Conservation (phyloP, 1,284 basidiomycete species). For the Ustilago hordei region DNA sequence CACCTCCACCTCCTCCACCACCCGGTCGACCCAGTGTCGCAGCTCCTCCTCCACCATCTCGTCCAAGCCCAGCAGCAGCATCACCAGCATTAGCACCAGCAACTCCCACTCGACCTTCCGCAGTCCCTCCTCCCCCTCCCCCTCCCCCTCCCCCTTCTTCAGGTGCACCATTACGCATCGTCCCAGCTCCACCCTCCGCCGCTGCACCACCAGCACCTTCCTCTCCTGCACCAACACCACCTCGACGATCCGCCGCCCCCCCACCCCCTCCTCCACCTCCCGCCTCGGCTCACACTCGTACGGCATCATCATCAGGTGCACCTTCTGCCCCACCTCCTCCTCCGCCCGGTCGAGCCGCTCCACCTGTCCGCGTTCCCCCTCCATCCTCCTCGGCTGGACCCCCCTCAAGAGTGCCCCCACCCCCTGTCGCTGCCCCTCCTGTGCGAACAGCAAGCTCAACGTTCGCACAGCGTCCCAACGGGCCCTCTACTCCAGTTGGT, state of each 20-base stretch:
- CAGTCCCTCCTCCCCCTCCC: conserved; percentile 23
- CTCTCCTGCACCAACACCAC: conserved; percentile 32
- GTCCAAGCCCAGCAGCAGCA: conserved; percentile 21
- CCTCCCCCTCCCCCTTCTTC: conserved; percentile 29
- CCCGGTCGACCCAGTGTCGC: conserved; percentile 24
- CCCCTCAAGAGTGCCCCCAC: conserved; percentile 76
- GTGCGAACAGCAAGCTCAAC: conserved; percentile 50
- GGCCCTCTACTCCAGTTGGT: conserved; percentile 4
- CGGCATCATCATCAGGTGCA: conserved; percentile 21
- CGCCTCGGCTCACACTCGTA: conserved; percentile 39
- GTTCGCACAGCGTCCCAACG: conserved; percentile 29
- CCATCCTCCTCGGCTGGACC: conserved; percentile 75
- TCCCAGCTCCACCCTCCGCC: conserved; percentile 30
- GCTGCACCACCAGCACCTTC: conserved; percentile 21
- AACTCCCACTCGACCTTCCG: conserved; percentile 21
- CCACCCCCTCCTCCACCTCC: conserved; percentile 76
- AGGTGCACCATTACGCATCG: conserved; percentile 24
- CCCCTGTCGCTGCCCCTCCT: conserved; percentile 71
- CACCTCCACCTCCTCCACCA: conserved; percentile 33
- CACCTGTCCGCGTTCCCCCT: conserved; percentile 75
- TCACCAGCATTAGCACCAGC: background rate
- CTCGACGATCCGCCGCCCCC: conserved; percentile 85
- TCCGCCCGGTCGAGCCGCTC: conserved; percentile 79
- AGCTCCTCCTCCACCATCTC: conserved; percentile 19
- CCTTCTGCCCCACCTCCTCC: conserved; percentile 74